Evolutionary conservation across 2,329 filamentous ascomycete species (phyloP).

Genomic region (Sphaerostilbella broomeana): DNA sequence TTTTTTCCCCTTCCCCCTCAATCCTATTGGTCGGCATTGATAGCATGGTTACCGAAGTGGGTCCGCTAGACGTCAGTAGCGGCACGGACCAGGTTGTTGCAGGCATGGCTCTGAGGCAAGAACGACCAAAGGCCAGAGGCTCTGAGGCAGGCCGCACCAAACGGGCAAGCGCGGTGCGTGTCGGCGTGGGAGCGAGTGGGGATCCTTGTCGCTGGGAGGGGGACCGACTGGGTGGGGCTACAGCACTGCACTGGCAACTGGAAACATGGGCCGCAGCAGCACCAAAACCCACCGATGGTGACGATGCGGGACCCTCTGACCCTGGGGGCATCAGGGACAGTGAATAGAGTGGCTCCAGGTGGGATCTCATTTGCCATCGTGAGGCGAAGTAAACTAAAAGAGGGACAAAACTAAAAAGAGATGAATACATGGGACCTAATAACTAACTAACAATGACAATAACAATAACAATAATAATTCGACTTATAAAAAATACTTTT

Average conservation of each 20-base stretch:
- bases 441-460: too few species aligned
- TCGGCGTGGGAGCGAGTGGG: slow-evolving; percentile 1
- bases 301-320: too few species aligned
- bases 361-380: too few species aligned
- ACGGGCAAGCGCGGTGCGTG: slow-evolving; percentile 7
- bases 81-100: slow-evolving; percentile 12
- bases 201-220: slow-evolving; percentile 3
- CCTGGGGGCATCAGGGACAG: slow-evolving; percentile 4
- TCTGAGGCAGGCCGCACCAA: slow-evolving; percentile 3
- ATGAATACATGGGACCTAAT: too few species aligned
- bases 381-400: too few species aligned
- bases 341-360: slow-evolving; percentile 1
- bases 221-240: too few species aligned
- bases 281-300: too few species aligned
- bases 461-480: too few species aligned
- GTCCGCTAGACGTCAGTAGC: slow-evolving; percentile 26
- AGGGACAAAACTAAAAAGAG: too few species aligned
- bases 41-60: slow-evolving; percentile 32
- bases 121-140: slow-evolving; percentile 2
- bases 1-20: slow-evolving; percentile 30
- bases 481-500: too few species aligned
- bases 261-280: too few species aligned
- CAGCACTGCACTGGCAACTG: too few species aligned
- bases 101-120: slow-evolving; percentile 10
- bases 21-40: slow-evolving; percentile 28